Evolutionary conservation across 179 eudicot genomes (phyloP), one percentile per base, ranked within the genome.

Genomic region (Nepenthes alata): DNA sequence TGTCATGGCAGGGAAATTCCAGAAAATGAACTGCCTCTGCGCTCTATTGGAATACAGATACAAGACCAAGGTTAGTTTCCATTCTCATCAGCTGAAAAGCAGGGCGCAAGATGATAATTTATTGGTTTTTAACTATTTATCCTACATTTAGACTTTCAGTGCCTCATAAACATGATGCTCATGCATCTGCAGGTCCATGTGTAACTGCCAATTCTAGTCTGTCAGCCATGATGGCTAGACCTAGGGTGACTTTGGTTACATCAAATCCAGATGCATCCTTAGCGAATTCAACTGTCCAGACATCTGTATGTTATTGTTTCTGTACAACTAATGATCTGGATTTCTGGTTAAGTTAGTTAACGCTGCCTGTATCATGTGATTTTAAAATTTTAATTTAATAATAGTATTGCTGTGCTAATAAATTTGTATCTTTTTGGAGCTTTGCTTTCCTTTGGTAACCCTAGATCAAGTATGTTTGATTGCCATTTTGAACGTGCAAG

Each of bases 101-200:
- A 63, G 13, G 37, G 13, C 50, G 57, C 63, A 59, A 63, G 56
- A 72, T 59, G 78, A 78, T 84, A 36, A 61, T 50, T 3, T 7
- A 6, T 64, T 62, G 54, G 50, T 37, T 10, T 53, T 4, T 50
- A 2, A 55, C 54, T 11, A 35, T 50, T 55, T 12, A 41, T 35
- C 35, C 12, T 60, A 34, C 47, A 47, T 35, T 47, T 55, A 11
- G 47, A 34, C 55, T 53, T 58, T 48, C 41, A 67, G 12, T 34
- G 36, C 6, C 60, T 61, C 15, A 57, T 39, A 44, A 38, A 6
- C 39, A 11, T 10, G 37, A 52, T 62, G 55, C 16, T 68, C 47
- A 47, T 59, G 64, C 60, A 55, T 73, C 13, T 75, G 74, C 75
- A 83, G 83, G 73, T 78, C 60, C 70, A 51, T 68, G 61, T 11